Conservation (phyloP, 2,329 filamentous ascomycete species). For the Talaromyces sp. region DNA sequence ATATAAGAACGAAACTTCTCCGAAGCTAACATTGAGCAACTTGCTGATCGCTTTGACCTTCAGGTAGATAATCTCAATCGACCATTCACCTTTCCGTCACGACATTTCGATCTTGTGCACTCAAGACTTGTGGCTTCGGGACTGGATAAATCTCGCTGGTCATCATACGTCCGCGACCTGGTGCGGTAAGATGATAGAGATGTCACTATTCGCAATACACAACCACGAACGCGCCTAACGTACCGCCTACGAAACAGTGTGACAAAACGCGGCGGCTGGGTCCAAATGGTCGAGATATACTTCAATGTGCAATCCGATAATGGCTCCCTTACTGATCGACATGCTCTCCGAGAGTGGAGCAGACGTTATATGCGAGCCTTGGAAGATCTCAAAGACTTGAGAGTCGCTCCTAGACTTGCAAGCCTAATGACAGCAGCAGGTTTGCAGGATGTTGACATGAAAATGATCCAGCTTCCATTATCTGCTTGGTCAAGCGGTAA, state of each 20-base stretch:
- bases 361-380: conserved; percentile 58
- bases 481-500: conserved; percentile 65
- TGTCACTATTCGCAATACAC: neutral
- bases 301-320: conserved; percentile 82
- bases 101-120: conserved; percentile 77
- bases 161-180: conserved; percentile 70
- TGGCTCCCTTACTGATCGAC: conserved; percentile 64
- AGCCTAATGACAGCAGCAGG: conserved; percentile 57
- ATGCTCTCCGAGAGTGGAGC: conserved; percentile 64
- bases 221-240: conserved; percentile 1
- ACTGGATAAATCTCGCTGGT: conserved; percentile 68
- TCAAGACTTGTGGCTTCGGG: conserved; percentile 59
- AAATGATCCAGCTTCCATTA: conserved; percentile 62
- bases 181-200: conserved; percentile 39
- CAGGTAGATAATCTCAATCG: conserved; percentile 66
- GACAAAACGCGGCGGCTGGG: conserved; percentile 72
- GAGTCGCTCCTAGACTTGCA: conserved; percentile 58
- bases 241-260: conserved; percentile 22
- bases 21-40: neutral
- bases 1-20: neutral
- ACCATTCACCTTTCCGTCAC: conserved; percentile 62
- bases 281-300: conserved; percentile 84
- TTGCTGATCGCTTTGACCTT: neutral
- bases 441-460: conserved; percentile 62
- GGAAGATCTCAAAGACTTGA: conserved; percentile 61